Base-by-base conservation (phyloP, 2,329 filamentous ascomycete species). In the Phialophora tarda region DNA sequence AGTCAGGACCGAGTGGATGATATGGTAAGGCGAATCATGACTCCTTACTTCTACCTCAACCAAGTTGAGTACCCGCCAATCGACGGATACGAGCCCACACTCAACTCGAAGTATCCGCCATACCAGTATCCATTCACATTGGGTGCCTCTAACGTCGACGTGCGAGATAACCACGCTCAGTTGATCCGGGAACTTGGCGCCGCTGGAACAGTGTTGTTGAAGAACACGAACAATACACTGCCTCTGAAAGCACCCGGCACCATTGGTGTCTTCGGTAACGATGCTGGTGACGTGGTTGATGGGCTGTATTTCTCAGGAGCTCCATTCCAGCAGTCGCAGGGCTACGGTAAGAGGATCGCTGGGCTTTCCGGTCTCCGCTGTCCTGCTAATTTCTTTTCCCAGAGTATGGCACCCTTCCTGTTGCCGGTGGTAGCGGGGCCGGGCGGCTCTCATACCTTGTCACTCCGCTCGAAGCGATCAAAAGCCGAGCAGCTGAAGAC, bases 181-280 rank as follows among this genome's bases (percentile, higher is more conserved):
- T 26, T 76, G 67, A 73, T 79, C 72, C 78, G 84, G 55, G 80
- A 83, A 7, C 78, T 90, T 30, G 84, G 85, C 14, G 80, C 86
- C 66, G 84, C 88, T 68, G 82, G 84, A 12, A 86, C 86, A 32
- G 84, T 88, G 2, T 74, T 82, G 73, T 65, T 85, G 17, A 85
- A 85, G 75, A 87, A 88, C 63, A 73, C 71, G 0, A 79, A 82
- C 63, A 76, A 78, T 8, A 74, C 82, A 1, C 77, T 88, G 0
- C 85, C 85, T 0, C 75, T 88, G 3, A 80, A 80, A 28, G 75
- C 75, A 7, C 81, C 80, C 6, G 78, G 75, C 55, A 80, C 78
- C 34, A 80, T 85, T 55, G 79, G 77, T 1, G 75, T 86, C 1
- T 83, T 84, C 63, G 83, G 83, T 1, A 82, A 82, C 62, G 81